Conservation (phyloP, 345 rosid genomes). For the Euphorbia tirucalli region DNA sequence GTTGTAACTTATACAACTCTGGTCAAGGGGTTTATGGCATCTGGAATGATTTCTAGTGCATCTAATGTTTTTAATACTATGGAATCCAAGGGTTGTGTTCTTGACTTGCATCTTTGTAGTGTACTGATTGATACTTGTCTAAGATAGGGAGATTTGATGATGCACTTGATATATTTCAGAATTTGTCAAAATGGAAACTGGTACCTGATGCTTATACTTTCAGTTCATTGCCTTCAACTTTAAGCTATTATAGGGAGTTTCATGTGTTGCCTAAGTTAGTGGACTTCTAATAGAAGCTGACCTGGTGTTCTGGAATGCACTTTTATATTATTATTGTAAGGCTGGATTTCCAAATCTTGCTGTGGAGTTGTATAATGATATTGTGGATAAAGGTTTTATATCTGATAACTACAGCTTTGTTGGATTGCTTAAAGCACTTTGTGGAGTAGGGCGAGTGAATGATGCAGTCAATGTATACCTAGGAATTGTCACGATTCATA, state of each 20-base stretch:
- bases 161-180: slow-evolving; percentile 44
- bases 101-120: slow-evolving; percentile 64
- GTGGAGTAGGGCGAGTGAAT: slow-evolving; percentile 33
- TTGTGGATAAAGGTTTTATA: slow-evolving; percentile 44
- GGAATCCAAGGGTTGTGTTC: slow-evolving; percentile 41
- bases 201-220: slow-evolving; percentile 66
- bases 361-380: slow-evolving; percentile 38
- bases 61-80: slow-evolving; percentile 37
- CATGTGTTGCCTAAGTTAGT: slow-evolving; percentile 31
- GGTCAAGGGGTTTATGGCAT: slow-evolving; percentile 53
- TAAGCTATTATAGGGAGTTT: slow-evolving; percentile 40
- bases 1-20: slow-evolving; percentile 61
- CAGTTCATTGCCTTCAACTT: slow-evolving; percentile 48
- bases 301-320: slow-evolving; percentile 50
- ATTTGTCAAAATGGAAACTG: slow-evolving; percentile 39
- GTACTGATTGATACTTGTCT: slow-evolving; percentile 53
- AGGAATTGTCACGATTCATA: slow-evolving; percentile 28
- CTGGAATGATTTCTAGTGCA: slow-evolving; percentile 45
- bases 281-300: slow-evolving; percentile 36
- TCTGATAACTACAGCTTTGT: slow-evolving; percentile 59
- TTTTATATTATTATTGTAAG: slow-evolving; percentile 51
- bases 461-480: slow-evolving; percentile 53
- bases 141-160: slow-evolving; percentile 55
- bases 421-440: slow-evolving; percentile 52
- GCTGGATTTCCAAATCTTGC: slow-evolving; percentile 44